Evolutionary conservation across 2,329 filamentous ascomycete genomes (phyloP), one percentile per base, ranked within the genome.

Genomic region (Anthostomella pinea): DNA sequence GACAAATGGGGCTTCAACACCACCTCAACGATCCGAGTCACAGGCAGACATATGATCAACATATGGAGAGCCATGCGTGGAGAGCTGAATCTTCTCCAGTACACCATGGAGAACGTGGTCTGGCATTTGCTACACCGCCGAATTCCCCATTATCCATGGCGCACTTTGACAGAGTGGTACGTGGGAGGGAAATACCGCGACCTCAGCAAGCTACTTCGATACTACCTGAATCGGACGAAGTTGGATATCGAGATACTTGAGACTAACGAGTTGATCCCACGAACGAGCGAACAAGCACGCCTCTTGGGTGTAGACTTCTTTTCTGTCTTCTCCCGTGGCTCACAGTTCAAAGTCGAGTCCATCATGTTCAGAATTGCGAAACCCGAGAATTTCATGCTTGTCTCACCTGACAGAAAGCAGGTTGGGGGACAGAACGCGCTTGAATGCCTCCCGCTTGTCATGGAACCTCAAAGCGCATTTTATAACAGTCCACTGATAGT

Each of bases 351-450:
- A 61, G 93, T 98, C 25, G 93, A 98, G 64, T 96, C 91, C 1
- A 82, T 96, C 52, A 97, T 98, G 93, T 96, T 97, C 56, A 81
- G 93, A 27, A 96, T 98, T 51, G 91, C 93, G 27, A 98, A 98
- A 59, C 90, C 93, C 0, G 93, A 98, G 60, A 95, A 93, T 52
- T 94, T 93, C 53, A 70, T 97, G 6, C 73, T 98, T 1, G 78
- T 95, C 2, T 97, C 90, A 6, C 93, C 93, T 1, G 94, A 84
- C 59, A 79, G 83, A 45, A 91, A 89, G 60, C 93, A 98, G 60
- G 91, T 97, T 2, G 91, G 90, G 3, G 79, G 83, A 17, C 93
- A 98, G 57, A 97, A 97, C 57, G 90, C 93, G 1, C 72, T 97
- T 0, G 93, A 97, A 59, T 97, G 93, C 57, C 68, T 97, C 11